Conservation (phyloP, 78 protist species). For the Chrysochromulina parva region DNA sequence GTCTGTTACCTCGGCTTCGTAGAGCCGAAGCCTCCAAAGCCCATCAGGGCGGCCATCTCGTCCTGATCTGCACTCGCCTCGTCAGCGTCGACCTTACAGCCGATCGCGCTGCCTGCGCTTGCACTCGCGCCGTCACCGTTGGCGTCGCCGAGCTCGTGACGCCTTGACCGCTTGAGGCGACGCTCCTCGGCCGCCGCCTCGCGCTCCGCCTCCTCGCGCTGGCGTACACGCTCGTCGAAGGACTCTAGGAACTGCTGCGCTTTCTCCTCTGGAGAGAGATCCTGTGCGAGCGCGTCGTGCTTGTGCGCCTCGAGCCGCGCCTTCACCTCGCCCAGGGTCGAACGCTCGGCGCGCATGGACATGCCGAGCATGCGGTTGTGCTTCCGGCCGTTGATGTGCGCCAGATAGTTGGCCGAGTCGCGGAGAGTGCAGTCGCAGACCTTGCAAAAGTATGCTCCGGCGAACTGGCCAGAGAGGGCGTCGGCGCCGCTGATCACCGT, state of each 20-base stretch:
- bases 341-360: slow-evolving; percentile 15
- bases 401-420: slow-evolving; percentile 10
- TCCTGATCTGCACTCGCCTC: no score
- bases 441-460: not conserved
- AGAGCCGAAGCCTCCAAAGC: no score
- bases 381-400: slow-evolving; percentile 6
- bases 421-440: slow-evolving; percentile 28
- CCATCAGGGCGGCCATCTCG: no score
- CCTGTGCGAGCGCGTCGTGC: not conserved
- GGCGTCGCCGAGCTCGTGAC: no score
- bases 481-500: not conserved
- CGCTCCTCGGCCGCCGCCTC: no score
- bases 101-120: no score
- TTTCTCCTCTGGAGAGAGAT: not conserved
- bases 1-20: no score
- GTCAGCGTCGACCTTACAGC: no score
- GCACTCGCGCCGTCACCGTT: no score
- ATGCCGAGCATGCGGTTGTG: slow-evolving; percentile 10
- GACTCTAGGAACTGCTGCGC: not conserved
- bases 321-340: not conserved
- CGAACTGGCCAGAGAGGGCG: not conserved
- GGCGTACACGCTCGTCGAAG: not conserved
- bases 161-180: no score
- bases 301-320: not conserved
- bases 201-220: not conserved